phyloP scores from a whole-genome alignment of 148 eudicot genomes.

The Nepenthes gracilis region DNA sequence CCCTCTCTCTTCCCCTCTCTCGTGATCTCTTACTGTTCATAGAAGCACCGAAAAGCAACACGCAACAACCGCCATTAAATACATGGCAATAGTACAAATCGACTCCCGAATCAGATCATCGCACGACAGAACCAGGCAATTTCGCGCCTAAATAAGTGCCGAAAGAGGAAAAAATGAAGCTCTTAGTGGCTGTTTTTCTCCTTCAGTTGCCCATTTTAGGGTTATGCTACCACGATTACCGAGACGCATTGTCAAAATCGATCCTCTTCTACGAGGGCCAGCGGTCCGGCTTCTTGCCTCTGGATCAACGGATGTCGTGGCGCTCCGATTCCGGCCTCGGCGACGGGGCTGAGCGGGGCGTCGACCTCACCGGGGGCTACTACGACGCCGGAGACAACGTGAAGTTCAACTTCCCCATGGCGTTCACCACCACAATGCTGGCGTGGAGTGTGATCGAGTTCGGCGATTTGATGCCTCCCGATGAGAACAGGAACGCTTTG shows the following conservation, averaged over 20 bases:
- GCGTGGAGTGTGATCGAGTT: conserved; percentile 93
- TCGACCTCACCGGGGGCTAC: conserved; percentile 72
- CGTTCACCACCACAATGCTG: conserved; percentile 86
- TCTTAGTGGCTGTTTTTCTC: neutral
- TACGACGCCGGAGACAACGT: conserved; percentile 93
- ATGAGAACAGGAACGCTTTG: conserved; percentile 43
- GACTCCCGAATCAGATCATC: no score
- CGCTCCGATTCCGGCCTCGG: conserved; percentile 47
- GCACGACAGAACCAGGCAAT: neutral
- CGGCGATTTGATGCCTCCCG: conserved; percentile 57
- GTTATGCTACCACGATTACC: conserved; percentile 32
- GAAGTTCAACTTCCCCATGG: conserved; percentile 94
- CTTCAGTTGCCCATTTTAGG: neutral
- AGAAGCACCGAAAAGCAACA: conserved; percentile 8
- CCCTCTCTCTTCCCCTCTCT: neutral
- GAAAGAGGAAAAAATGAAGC: neutral
- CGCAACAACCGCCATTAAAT: conserved; percentile 7
- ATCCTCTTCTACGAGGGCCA: conserved; percentile 85
- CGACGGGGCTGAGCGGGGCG: conserved; percentile 40
- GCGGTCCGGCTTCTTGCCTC: conserved; percentile 63
- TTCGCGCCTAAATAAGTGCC: neutral
- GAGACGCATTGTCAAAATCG: conserved; percentile 54
- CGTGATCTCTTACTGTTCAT: conserved; percentile 14
- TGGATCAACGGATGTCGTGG: conserved; percentile 56
- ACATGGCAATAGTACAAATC: conserved; percentile 5